These are phyloP conservation scores for Fusarium proliferatum DNA, from an alignment of 2,329 filamentous ascomycete species.

Conservation along the genomic window DNA sequence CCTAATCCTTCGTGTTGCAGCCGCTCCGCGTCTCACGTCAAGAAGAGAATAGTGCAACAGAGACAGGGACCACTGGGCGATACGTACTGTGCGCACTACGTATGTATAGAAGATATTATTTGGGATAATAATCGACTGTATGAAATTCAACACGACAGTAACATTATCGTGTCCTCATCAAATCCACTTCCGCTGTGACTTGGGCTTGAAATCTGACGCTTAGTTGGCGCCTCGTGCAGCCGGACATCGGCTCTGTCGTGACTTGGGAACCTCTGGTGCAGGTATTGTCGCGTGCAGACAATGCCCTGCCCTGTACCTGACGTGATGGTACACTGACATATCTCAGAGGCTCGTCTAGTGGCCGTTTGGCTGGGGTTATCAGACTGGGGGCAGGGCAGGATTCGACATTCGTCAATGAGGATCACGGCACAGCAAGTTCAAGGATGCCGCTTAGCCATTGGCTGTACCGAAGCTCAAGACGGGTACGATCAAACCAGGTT, in stretches of 20 bases:
- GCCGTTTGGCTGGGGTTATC: constrained; percentile 41
- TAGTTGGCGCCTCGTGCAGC: constrained; percentile 31
- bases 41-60: constrained; percentile 7
- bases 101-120: not conserved
- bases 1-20: constrained; percentile 22
- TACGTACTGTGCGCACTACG: not conserved
- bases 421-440: constrained; percentile 29
- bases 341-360: constrained; percentile 36
- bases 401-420: constrained; percentile 27
- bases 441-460: constrained; percentile 28
- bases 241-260: constrained; percentile 37
- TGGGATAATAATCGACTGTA: not conserved
- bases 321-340: constrained; percentile 31
- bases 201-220: constrained; percentile 22
- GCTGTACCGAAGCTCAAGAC: constrained; percentile 16
- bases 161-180: constrained; percentile 8
- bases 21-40: constrained; percentile 21
- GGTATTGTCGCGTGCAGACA: constrained; percentile 35
- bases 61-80: not conserved
- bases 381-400: constrained; percentile 30
- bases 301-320: constrained; percentile 34
- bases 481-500: constrained; percentile 18
- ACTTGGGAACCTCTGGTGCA: constrained; percentile 33
- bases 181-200: constrained; percentile 30
- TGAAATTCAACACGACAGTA: constrained; percentile 12